A percentile compares a stretch with the other conserved stretches of the same genome.
Evolutionary conservation across 352 stramenopile species (phyloP).

Genomic region (Pythium aristosporum): DNA sequence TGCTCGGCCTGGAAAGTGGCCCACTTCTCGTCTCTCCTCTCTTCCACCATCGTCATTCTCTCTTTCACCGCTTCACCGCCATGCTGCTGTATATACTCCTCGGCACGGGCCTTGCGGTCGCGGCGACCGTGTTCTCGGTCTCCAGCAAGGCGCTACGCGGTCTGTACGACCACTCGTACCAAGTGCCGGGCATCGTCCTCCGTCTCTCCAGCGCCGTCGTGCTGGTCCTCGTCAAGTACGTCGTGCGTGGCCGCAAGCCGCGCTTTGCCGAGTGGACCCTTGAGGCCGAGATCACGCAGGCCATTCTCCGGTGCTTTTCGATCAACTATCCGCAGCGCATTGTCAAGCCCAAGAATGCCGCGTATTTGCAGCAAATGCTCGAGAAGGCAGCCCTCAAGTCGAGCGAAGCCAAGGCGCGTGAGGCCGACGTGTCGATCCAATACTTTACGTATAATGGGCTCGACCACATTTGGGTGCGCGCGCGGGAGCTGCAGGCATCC

Average conservation of each 20-base stretch:
- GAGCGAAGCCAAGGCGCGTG: not conserved
- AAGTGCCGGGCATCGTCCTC: slow-evolving; percentile 15
- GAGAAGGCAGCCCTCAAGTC: not conserved
- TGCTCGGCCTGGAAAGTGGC: no score
- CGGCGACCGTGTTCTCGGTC: not conserved
- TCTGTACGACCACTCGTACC: slow-evolving; percentile 19
- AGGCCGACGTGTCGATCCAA: not conserved
- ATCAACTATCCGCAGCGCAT: slow-evolving; percentile 1
- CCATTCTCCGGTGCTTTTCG: slow-evolving; percentile 3
- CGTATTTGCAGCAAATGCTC: slow-evolving; percentile 5
- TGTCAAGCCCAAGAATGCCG: not conserved
- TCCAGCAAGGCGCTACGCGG: not conserved
- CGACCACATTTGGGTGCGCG: slow-evolving; percentile 23
- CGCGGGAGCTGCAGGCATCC: not conserved
- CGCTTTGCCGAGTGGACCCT: slow-evolving; percentile 26
- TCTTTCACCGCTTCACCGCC: no score
- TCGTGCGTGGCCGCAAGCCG: slow-evolving; percentile 15
- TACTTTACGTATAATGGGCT: slow-evolving; percentile 17
- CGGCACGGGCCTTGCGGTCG: not conserved
- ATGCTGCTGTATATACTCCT: no score
- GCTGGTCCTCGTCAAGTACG: slow-evolving; percentile 18
- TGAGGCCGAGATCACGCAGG: slow-evolving; percentile 14
- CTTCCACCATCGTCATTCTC: no score
- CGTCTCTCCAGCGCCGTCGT: slow-evolving; percentile 14
- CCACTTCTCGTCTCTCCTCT: no score